phyloP scores from a whole-genome alignment of 2,329 filamentous ascomycete genomes.

The Corinectria fuckeliana region DNA sequence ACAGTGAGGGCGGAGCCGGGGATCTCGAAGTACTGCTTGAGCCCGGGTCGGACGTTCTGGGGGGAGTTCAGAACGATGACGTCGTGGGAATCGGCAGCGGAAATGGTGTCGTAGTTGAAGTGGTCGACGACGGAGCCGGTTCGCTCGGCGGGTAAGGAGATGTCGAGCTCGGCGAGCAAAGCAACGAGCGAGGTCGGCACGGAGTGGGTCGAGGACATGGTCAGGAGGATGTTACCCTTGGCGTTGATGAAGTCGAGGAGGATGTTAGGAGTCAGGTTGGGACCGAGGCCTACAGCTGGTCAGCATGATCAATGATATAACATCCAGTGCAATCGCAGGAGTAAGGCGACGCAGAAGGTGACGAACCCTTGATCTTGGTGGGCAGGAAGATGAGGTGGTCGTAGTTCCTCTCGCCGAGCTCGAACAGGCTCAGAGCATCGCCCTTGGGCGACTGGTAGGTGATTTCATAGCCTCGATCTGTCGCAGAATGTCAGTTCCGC shows the following conservation, averaged over 20 bases:
- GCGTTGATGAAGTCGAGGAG: conserved; percentile 92
- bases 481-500: conserved; percentile 32
- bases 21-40: conserved; percentile 76
- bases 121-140: conserved; percentile 90
- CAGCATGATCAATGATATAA: conserved; percentile 11
- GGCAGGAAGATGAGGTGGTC: conserved; percentile 92
- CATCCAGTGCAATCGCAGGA: not conserved
- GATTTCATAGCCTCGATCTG: conserved; percentile 84
- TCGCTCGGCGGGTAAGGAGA: conserved; percentile 85
- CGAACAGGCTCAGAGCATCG: conserved; percentile 78
- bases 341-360: conserved; percentile 3
- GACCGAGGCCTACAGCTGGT: conserved; percentile 73
- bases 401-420: conserved; percentile 84
- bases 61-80: conserved; percentile 81
- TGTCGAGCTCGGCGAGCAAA: conserved; percentile 86
- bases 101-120: conserved; percentile 86
- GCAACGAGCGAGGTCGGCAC: conserved; percentile 77
- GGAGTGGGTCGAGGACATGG: conserved; percentile 74
- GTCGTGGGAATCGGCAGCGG: conserved; percentile 84
- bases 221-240: conserved; percentile 88
- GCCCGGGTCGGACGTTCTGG: conserved; percentile 66
- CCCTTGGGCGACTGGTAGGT: conserved; percentile 85
- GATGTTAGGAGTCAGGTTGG: conserved; percentile 82
- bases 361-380: conserved; percentile 83
- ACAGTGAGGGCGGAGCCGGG: conserved; percentile 72